Evolutionary conservation across 495 filamentous ascomycete genomes (phyloP), one percentile per base, ranked within the genome.

Genomic region (Pseudotulostoma volvatum): DNA sequence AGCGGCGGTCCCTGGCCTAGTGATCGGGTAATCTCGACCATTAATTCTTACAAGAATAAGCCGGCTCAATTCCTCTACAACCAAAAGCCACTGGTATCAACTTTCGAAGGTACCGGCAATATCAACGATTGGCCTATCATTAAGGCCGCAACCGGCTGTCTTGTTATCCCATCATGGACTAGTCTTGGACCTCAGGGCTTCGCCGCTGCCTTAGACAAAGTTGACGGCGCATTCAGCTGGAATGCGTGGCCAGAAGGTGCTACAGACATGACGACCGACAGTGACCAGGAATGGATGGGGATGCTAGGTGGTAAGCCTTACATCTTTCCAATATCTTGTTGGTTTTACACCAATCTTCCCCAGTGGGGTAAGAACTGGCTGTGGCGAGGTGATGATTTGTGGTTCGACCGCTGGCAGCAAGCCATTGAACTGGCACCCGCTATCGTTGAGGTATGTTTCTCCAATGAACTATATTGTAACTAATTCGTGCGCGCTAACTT

Each of bases 321-420:
- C 56, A 84, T 86, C 80, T 84, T 84, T 80, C 70, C 73, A 11
- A 73, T 82, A 9, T 76, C 77, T 11, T 81, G 81, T 1, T 84
- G 77, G 73, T 84, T 85, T 53, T 87, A 79, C 45, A 67, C 64
- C 49, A 77, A 79, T 37, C 60, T 84, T 13, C 75, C 80, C 0
- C 66, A 70, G 28, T 81, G 69, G 51, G 59, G 60, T 42, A 86
- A 86, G 51, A 81, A 83, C 45, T 85, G 79, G 79, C 66, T 81
- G 19, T 81, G 72, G 52, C 70, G 71, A 1, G 73, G 75, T 23
- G 81, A 84, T 42, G 68, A 72, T 23, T 59, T 84, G 2, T 87
- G 82, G 82, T 70, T 73, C 36, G 67, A 77, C 40, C 73, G 83
- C 3, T 90, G 81, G 83, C 58, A 73, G 38, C 70, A 85, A 37